Evolutionary conservation across 2,329 filamentous ascomycete genomes (phyloP), one percentile per base, ranked within the genome.

Genomic region (Penicillium sp.): DNA sequence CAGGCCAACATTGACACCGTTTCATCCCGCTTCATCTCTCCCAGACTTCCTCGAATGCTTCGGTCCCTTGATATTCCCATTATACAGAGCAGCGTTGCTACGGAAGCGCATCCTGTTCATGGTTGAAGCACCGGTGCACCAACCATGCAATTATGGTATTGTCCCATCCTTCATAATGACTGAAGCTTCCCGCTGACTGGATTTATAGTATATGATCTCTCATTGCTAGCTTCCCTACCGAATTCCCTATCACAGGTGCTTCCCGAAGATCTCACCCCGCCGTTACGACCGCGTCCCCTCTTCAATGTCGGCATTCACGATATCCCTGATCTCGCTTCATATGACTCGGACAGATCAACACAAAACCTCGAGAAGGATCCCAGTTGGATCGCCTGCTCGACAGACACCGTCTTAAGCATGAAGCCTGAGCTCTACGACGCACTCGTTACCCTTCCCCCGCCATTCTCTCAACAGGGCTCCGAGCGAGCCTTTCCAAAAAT

Each of bases 261-360:
- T n/a, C 83, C 86, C 18, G 70, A 81, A 0, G 79, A 80, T 24
- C 80, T 83, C 3, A 79, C 85, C 24, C 79, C 83, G 1, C 80
- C 88, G 54, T 81, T 76, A 13, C 74, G 90, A 53, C 80, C 94
- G 28, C 83, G 86, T 23, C 88, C 93, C 0, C 81, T 99, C n/a
- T 99, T 97, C 75, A 91, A 87, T 47, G 83, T 99, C 53, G 94
- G 94, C 45, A 86, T 99, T 15, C 89, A 96, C 70, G 94, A 99
- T 67, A 96, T 99, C 45, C 84, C 89, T 5, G 85, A 87, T 51
- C 80, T 97, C 5, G 79, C 88, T 4, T 83, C 87, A 41, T 80
- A 96, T 5, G 78, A 79, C 41, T 34, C 59, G 9, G 53, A 55
- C 72, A 44, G 77, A 75, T 66, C 70, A 65, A 57, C 66, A 34